A percentile compares a stretch with the other conserved stretches of the same genome.
These are phyloP conservation scores for Colletotrichum shisoi DNA, from an alignment of 2,329 filamentous ascomycete species.

Conservation along the genomic window DNA sequence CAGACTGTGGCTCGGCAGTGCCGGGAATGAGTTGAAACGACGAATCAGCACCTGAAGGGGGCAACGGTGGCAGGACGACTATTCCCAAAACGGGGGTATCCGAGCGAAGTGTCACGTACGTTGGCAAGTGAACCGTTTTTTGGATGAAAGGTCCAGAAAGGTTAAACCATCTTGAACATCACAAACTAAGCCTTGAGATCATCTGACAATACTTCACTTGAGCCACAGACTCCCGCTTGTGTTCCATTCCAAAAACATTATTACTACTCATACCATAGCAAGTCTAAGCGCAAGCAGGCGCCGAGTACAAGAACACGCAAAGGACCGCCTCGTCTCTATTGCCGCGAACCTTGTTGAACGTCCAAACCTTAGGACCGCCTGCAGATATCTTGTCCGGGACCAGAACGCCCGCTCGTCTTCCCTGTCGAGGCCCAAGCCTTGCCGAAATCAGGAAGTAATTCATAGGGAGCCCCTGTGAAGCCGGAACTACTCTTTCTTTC, in stretches of 20 bases:
- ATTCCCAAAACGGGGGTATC: too few relatives aligned
- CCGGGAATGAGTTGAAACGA: too few relatives aligned
- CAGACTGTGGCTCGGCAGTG: conserved; percentile 1
- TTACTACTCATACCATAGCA: neutral
- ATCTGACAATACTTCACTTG: conserved; percentile 3
- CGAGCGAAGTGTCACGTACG: too few relatives aligned
- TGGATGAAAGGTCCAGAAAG: neutral
- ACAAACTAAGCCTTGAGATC: neutral
- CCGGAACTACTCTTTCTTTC: neutral
- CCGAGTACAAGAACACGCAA: neutral
- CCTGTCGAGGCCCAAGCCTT: neutral
- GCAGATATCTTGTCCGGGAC: neutral
- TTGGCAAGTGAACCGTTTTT: too few relatives aligned
- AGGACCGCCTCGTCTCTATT: neutral
- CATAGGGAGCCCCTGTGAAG: neutral
- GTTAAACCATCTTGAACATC: neutral
- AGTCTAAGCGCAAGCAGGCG: neutral
- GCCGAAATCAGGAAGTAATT: neutral
- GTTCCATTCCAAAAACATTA: neutral
- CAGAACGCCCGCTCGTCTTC: neutral
- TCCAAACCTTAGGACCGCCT: neutral
- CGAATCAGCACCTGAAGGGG: too few relatives aligned
- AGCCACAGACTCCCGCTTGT: neutral
- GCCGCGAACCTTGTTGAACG: neutral
- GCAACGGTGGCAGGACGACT: too few relatives aligned